These are phyloP conservation scores for Sugiyamaella chiloensis DNA, from an alignment of 805 yeast genomes.

Conservation along the genomic window DNA sequence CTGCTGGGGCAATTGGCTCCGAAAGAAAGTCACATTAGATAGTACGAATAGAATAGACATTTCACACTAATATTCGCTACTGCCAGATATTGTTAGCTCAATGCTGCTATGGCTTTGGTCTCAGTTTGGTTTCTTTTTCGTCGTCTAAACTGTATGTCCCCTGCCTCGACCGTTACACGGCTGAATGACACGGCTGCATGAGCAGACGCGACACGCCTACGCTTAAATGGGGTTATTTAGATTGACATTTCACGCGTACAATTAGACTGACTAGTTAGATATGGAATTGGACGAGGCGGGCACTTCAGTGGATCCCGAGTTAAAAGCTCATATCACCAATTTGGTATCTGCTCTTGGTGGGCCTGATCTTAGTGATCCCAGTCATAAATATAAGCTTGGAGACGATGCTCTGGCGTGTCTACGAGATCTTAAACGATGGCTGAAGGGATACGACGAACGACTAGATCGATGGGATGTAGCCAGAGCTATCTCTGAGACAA, in stretches of 20 bases:
- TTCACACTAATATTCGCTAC: no score
- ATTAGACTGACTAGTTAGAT: no score
- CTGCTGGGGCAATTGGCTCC: slow-evolving; percentile 29
- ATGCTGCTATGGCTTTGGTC: no score
- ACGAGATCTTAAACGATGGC: slow-evolving; percentile 85
- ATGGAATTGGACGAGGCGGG: slow-evolving; percentile 1
- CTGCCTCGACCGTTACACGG: background rate
- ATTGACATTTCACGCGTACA: no score
- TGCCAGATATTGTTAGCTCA: no score
- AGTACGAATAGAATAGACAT: no score
- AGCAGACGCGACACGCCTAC: background rate
- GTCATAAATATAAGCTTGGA: slow-evolving; percentile 69
- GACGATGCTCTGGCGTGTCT: slow-evolving; percentile 84
- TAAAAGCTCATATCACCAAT: slow-evolving; percentile 67
- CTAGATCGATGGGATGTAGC: slow-evolving; percentile 76
- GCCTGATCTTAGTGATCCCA: slow-evolving; percentile 57
- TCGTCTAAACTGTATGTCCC: background rate
- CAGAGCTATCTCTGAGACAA: slow-evolving; percentile 77
- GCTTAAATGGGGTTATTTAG: no score
- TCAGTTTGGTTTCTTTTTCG: no score
- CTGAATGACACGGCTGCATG: background rate
- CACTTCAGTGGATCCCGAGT: slow-evolving; percentile 29
- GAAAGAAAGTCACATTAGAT: slow-evolving; percentile 17
- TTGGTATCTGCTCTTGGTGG: slow-evolving; percentile 92
- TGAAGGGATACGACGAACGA: slow-evolving; percentile 75